phyloP scores from a whole-genome alignment of 202 grass and related monocot species.

The Brachypodium distachyon region DNA sequence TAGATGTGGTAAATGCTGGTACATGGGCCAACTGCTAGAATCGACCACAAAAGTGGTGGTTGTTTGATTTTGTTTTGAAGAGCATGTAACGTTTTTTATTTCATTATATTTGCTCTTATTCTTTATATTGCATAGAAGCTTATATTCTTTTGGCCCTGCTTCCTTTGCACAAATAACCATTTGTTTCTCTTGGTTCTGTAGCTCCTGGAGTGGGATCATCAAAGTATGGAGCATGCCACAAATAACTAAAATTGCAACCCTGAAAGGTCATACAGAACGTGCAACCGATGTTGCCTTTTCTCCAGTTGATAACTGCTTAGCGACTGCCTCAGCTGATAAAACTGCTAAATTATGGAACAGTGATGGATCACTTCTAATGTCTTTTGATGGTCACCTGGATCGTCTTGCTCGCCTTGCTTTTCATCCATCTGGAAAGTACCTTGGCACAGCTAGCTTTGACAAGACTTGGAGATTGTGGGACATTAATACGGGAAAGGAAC shows the following conservation, averaged over 20 bases:
- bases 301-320: constrained; percentile 51
- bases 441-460: constrained; percentile 94
- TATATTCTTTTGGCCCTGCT: constrained; percentile 15
- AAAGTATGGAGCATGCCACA: constrained; percentile 97
- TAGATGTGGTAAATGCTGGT: no score
- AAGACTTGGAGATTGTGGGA: constrained; percentile 99
- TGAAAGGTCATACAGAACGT: constrained; percentile 81
- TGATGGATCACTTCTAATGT: constrained; percentile 61
- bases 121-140: constrained; percentile 3
- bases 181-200: constrained; percentile 38
- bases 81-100: not conserved
- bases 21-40: no score
- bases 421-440: constrained; percentile 92
- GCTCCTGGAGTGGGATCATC: constrained; percentile 78
- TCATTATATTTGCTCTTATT: not conserved
- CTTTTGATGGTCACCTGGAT: constrained; percentile 93
- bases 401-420: constrained; percentile 84
- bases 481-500: constrained; percentile 61
- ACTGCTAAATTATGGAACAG: constrained; percentile 82
- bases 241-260: constrained; percentile 64
- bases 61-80: no score
- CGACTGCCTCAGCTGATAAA: constrained; percentile 83
- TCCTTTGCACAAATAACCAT: constrained; percentile 33
- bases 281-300: constrained; percentile 95
- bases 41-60: no score